Evolutionary conservation across 805 yeast genomes (phyloP).

Genomic region (Saccharomycopsis fodiens): DNA sequence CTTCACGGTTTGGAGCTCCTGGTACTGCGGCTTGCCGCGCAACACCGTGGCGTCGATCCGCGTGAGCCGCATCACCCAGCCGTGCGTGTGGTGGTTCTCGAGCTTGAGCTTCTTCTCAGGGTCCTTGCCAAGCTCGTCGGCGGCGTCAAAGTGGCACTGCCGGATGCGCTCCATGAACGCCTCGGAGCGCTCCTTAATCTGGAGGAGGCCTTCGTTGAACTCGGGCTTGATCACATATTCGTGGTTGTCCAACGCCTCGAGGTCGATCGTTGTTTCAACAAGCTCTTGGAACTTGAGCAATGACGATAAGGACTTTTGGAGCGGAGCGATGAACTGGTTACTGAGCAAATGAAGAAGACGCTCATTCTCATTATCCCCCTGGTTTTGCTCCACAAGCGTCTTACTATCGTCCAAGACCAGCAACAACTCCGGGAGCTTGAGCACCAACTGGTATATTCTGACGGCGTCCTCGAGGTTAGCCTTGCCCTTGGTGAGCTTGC

Average conservation of each 20-base stretch:
- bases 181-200: conserved; percentile 52
- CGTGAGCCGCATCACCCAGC: conserved; percentile 92
- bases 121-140: conserved; percentile 73
- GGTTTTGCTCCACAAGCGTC: conserved; percentile 16
- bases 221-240: conserved; percentile 86
- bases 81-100: conserved; percentile 81
- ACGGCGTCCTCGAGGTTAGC: conserved; percentile 85
- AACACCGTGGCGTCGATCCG: conserved; percentile 80
- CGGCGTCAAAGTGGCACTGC: conserved; percentile 53
- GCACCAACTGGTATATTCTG: conserved; percentile 73
- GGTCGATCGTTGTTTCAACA: conserved; percentile 87
- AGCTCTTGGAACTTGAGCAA: conserved; percentile 69
- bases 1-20: conserved; percentile 83
- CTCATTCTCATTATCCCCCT: conserved; percentile 19
- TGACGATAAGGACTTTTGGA: conserved; percentile 41
- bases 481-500: conserved; percentile 47
- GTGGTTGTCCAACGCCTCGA: conserved; percentile 71
- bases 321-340: conserved; percentile 50
- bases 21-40: conserved; percentile 52
- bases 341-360: conserved; percentile 33
- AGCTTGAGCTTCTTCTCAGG: conserved; percentile 82
- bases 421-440: conserved; percentile 61
- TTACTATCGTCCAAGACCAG: conserved; percentile 36
- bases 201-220: conserved; percentile 70
- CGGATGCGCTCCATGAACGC: conserved; percentile 46